phyloP scores from a whole-genome alignment of 495 filamentous ascomycete genomes.

The Niebla homalea region DNA sequence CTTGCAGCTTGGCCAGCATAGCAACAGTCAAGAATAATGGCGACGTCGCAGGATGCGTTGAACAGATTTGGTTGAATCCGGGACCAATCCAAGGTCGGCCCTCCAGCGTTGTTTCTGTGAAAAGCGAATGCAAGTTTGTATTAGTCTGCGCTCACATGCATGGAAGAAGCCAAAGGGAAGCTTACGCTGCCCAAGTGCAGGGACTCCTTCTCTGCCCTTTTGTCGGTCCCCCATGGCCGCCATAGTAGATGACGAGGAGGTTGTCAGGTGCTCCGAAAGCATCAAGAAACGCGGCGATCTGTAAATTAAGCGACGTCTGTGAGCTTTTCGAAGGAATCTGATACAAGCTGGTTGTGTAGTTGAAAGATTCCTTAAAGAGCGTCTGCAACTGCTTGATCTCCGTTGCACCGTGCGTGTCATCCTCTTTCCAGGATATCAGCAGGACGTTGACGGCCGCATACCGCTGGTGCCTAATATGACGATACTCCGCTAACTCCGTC shows the following conservation, averaged over 20 bases:
- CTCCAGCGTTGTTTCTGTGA: no score
- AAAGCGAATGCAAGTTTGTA: no score
- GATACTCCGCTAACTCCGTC: no score
- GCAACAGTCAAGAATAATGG: slow-evolving; percentile 2
- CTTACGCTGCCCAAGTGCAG: not conserved
- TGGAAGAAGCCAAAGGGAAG: no score
- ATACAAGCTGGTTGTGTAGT: not conserved
- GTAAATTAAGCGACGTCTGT: not conserved
- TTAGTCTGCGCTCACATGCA: no score
- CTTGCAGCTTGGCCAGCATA: not conserved
- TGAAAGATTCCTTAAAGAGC: not conserved
- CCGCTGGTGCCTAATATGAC: not conserved
- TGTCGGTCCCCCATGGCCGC: not conserved
- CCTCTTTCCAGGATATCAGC: not conserved
- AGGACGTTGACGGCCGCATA: not conserved
- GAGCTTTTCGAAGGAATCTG: not conserved
- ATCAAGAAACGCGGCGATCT: no score
- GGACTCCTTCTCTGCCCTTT: not conserved
- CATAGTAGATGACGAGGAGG: not conserved
- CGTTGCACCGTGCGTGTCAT: not conserved
- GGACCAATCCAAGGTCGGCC: no score
- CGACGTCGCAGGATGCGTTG: not conserved
- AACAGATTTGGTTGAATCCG: not conserved
- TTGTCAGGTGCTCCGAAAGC: not conserved
- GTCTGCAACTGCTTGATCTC: not conserved